These are phyloP conservation scores for Candida coleopterorum DNA, from an alignment of 805 yeast species.

Conservation along the genomic window DNA sequence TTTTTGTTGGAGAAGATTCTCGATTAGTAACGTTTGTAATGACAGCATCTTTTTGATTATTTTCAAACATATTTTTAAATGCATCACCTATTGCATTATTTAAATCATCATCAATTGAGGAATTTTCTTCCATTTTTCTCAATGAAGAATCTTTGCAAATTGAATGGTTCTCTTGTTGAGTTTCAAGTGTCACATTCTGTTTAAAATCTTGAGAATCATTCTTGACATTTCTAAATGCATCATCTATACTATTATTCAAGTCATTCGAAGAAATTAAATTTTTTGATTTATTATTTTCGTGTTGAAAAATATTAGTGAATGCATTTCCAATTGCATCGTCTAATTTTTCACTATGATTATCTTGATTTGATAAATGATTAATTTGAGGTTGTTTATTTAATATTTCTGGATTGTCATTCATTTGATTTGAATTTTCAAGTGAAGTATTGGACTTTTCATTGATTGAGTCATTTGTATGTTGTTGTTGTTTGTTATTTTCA, in stretches of 20 bases:
- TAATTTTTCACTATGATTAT: too few species aligned
- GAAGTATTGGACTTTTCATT: too few species aligned
- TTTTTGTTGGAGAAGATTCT: not conserved
- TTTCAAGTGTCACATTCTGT: not conserved
- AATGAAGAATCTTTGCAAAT: too few species aligned
- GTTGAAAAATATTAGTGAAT: conserved; percentile 1
- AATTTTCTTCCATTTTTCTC: too few species aligned
- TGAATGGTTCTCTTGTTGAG: not conserved
- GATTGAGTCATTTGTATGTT: conserved; percentile 13
- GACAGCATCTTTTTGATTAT: too few species aligned
- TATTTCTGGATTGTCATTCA: too few species aligned
- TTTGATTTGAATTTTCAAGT: too few species aligned
- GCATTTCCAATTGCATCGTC: conserved; percentile 2
- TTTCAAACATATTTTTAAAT: not conserved
- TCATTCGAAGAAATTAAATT: not conserved
- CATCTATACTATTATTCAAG: too few species aligned
- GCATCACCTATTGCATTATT: conserved; percentile 4
- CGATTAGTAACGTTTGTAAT: not conserved
- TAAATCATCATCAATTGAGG: not conserved
- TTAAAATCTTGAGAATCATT: not conserved
- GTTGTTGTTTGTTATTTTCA: conserved; percentile 11
- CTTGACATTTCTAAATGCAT: not conserved
- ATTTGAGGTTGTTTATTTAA: too few species aligned
- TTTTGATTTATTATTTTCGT: not conserved
- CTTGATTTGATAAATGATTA: too few species aligned